These are phyloP conservation scores for Pichia sp. DNA, from an alignment of 1,139 yeast genomes.

Conservation along the genomic window DNA sequence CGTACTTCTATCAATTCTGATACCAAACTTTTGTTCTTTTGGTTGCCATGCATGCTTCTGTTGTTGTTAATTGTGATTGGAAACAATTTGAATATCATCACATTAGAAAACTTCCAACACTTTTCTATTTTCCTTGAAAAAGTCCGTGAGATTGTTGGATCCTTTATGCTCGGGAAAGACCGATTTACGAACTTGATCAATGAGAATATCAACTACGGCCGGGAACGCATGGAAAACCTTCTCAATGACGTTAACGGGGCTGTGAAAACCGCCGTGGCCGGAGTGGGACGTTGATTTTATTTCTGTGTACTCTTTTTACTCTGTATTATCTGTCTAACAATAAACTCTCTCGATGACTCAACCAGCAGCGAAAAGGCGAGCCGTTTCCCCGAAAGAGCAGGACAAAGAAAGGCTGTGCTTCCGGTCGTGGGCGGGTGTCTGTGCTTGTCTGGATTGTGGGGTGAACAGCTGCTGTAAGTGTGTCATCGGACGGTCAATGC, in stretches of 20 bases:
- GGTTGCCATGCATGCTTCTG: slow-evolving; percentile 67
- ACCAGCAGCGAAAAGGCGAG: too few species aligned
- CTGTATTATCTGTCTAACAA: too few species aligned
- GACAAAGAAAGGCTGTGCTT: too few species aligned
- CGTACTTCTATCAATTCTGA: slow-evolving; percentile 48
- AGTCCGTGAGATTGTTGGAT: slow-evolving; percentile 43
- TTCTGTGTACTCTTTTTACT: not conserved
- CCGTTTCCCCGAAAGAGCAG: too few species aligned
- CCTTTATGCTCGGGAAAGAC: slow-evolving; percentile 62
- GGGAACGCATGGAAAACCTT: slow-evolving; percentile 58
- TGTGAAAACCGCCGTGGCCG: slow-evolving; percentile 30
- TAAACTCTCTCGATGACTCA: too few species aligned
- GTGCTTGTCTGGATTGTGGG: too few species aligned
- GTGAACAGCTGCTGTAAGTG: too few species aligned
- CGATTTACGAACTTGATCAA: slow-evolving; percentile 46
- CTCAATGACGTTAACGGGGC: slow-evolving; percentile 39
- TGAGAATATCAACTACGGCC: slow-evolving; percentile 63
- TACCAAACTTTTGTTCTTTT: slow-evolving; percentile 79
- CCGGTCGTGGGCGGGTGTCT: too few species aligned
- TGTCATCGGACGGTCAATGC: too few species aligned
- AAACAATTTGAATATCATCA: slow-evolving; percentile 41
- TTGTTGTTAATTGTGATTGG: slow-evolving; percentile 46
- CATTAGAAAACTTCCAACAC: slow-evolving; percentile 21
- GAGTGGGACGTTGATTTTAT: slow-evolving; percentile 13
- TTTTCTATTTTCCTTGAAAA: slow-evolving; percentile 33